phyloP scores from a whole-genome alignment of 148 eudicot species.

The Polygonum aviculare region DNA sequence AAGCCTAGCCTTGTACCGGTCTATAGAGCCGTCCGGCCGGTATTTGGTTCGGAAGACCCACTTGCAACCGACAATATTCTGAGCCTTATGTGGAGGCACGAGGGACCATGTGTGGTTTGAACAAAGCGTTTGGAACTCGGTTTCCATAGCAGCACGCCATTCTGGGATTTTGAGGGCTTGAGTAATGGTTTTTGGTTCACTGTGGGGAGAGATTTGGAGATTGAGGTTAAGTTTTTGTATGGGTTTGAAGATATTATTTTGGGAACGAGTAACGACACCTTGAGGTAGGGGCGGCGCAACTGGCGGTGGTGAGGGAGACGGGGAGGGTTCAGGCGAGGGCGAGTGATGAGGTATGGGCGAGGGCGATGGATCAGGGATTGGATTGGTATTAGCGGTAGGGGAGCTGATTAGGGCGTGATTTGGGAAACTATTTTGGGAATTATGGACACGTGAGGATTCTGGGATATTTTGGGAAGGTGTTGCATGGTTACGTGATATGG shows the following conservation, averaged over 20 bases:
- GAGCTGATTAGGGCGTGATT: no score
- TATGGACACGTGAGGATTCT: no score
- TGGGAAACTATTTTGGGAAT: no score
- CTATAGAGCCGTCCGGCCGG: neutral
- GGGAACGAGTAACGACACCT: neutral
- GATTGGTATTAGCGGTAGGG: no score
- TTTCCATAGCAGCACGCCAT: neutral
- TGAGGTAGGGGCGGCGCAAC: no score
- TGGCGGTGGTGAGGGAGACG: no score
- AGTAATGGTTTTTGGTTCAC: neutral
- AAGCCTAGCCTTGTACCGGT: neutral
- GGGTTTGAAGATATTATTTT: neutral
- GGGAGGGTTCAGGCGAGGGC: no score
- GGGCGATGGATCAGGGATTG: no score
- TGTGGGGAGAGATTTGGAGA: neutral
- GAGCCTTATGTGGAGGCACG: neutral
- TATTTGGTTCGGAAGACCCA: neutral
- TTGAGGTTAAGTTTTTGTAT: neutral
- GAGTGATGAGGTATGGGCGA: no score
- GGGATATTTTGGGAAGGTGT: no score
- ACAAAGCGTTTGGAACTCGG: neutral
- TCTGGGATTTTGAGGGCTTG: neutral
- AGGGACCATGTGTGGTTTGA: neutral
- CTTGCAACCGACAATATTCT: neutral
- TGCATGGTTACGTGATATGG: no score